phyloP scores from a whole-genome alignment of 2,329 filamentous ascomycete species.

The Paecilomyces sp. region DNA sequence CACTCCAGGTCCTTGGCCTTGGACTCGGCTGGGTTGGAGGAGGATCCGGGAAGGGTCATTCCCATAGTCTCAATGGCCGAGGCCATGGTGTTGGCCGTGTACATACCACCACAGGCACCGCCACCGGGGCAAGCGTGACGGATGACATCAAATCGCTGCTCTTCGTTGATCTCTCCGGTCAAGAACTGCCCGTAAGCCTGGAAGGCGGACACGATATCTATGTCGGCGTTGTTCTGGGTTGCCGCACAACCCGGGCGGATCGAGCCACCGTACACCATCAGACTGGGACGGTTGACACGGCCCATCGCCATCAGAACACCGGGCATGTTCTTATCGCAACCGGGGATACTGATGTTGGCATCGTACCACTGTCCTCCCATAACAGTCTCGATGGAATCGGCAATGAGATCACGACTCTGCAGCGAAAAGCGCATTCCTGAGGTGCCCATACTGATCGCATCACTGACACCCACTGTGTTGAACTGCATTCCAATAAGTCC shows the following conservation, averaged over 20 bases:
- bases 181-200: conserved; percentile 96
- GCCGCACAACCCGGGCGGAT: conserved; percentile 85
- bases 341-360: conserved; percentile 90
- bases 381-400: conserved; percentile 96
- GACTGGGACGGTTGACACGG: conserved; percentile 81
- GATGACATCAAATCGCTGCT: conserved; percentile 90
- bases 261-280: conserved; percentile 97
- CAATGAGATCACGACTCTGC: conserved; percentile 92
- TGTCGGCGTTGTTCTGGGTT: conserved; percentile 63
- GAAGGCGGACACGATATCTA: conserved; percentile 96
- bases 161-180: conserved; percentile 81
- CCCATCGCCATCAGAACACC: conserved; percentile 91
- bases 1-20: conserved; percentile 67
- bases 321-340: conserved; percentile 99
- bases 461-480: conserved; percentile 97
- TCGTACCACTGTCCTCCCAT: conserved; percentile 99
- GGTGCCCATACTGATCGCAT: conserved; percentile 97
- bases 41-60: conserved; percentile 76
- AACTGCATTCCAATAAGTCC: conserved; percentile 92
- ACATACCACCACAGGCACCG: conserved; percentile 83
- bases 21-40: conserved; percentile 70
- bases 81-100: conserved; percentile 72
- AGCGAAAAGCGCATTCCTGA: conserved; percentile 93
- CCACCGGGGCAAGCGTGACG: conserved; percentile 79
- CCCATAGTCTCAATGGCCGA: conserved; percentile 65